A percentile compares a stretch with the other conserved stretches of the same genome.
phyloP scores from a whole-genome alignment of 2,329 filamentous ascomycete genomes.

The Hirsutella minnesotensis region DNA sequence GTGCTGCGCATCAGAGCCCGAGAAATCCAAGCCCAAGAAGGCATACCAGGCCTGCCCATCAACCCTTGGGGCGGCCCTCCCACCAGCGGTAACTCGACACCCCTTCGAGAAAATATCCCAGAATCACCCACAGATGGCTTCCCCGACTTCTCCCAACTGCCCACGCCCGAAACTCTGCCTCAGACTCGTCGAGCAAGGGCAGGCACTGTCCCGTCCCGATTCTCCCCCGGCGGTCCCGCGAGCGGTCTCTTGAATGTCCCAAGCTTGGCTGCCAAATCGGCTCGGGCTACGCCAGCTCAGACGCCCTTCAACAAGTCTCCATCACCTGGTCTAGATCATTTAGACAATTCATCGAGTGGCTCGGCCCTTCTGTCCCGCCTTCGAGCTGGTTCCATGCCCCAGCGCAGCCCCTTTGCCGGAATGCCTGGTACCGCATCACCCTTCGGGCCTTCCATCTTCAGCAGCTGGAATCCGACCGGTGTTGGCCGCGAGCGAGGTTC shows the following conservation, averaged over 20 bases:
- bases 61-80: constrained; percentile 90
- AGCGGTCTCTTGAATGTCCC: constrained; percentile 47
- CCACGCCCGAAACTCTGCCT: constrained; percentile 53
- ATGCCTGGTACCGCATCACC: constrained; percentile 48
- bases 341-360: constrained; percentile 38
- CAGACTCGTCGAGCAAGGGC: constrained; percentile 73
- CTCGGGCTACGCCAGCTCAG: constrained; percentile 73
- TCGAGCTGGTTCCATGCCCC: constrained; percentile 87
- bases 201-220: constrained; percentile 90
- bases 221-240: constrained; percentile 63
- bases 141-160: constrained; percentile 70
- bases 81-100: constrained; percentile 91
- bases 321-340: constrained; percentile 40
- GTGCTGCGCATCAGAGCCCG: constrained; percentile 52
- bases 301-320: constrained; percentile 68
- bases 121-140: constrained; percentile 95
- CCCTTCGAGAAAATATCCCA: constrained; percentile 90
- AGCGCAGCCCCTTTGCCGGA: constrained; percentile 59
- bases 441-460: constrained; percentile 85
- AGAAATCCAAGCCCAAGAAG: constrained; percentile 96
- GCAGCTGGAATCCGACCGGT: constrained; percentile 61
- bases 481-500: constrained; percentile 70
- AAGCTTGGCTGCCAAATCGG: constrained; percentile 58
- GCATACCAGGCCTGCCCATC: constrained; percentile 54
- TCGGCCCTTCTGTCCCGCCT: constrained; percentile 74